These are phyloP conservation scores for Rhinocladiella mackenziei DNA, from an alignment of 2,329 filamentous ascomycete genomes.

Conservation along the genomic window DNA sequence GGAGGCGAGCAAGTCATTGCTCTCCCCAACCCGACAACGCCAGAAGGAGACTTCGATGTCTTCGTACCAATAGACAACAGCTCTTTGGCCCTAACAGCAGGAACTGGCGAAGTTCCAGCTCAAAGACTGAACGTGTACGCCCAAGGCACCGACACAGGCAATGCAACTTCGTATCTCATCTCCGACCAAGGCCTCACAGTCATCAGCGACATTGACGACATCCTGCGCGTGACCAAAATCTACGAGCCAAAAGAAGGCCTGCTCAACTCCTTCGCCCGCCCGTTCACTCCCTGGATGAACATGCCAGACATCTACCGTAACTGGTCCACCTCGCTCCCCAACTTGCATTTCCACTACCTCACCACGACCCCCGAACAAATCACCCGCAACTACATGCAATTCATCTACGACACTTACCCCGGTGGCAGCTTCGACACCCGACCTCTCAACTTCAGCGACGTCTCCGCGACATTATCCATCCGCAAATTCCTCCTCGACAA, in stretches of 20 bases:
- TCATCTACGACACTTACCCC: conserved; percentile 74
- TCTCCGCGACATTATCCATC: conserved; percentile 66
- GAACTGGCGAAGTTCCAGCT: conserved; percentile 61
- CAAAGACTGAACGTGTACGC: conserved; percentile 67
- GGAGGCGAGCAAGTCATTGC: conserved; percentile 61
- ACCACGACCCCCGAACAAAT: conserved; percentile 76
- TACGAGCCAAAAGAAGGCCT: conserved; percentile 71
- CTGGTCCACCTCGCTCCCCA: conserved; percentile 62
- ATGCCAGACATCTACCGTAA: conserved; percentile 77
- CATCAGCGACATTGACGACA: conserved; percentile 75
- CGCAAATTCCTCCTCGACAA: conserved; percentile 66
- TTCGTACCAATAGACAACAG: conserved; percentile 62
- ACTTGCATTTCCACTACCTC: conserved; percentile 76
- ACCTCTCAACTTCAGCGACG: conserved; percentile 74
- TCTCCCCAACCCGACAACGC: conserved; percentile 63
- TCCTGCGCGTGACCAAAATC: conserved; percentile 75
- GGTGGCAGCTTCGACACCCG: conserved; percentile 73
- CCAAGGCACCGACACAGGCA: conserved; percentile 62
- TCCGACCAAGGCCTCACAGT: conserved; percentile 67
- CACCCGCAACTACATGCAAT: conserved; percentile 70
- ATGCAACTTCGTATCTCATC: conserved; percentile 72
- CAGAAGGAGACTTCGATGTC: conserved; percentile 67
- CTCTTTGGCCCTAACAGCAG: conserved; percentile 55
- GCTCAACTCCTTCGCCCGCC: conserved; percentile 69
- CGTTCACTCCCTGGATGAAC: conserved; percentile 69